Conservation (phyloP, 352 stramenopile genomes). For the Phytophthora pluvialis region DNA sequence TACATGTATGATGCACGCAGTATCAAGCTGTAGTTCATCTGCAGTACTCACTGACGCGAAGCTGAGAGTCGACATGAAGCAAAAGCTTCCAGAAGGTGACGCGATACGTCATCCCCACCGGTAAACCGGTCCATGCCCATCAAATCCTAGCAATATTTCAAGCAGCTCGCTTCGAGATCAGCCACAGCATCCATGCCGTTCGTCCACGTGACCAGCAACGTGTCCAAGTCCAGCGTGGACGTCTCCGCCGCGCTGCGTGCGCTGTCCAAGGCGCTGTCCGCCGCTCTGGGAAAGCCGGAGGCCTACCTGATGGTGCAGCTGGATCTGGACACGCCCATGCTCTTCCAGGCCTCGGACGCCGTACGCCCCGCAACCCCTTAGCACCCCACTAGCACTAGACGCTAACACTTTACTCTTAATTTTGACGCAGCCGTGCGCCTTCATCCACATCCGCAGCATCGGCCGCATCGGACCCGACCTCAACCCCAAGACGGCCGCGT, state of each 20-base stretch:
- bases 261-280: constrained; percentile 48
- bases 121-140: background rate
- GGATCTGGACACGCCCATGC: constrained; percentile 42
- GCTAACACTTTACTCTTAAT: background rate
- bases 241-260: constrained; percentile 32
- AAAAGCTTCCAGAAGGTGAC: too few species aligned
- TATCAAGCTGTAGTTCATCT: background rate
- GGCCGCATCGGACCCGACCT: constrained; percentile 40
- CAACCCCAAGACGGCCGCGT: constrained; percentile 39
- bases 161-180: background rate
- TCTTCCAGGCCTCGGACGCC: constrained; percentile 37
- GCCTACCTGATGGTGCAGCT: constrained; percentile 49
- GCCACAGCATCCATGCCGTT: constrained; percentile 39
- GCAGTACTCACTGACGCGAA: too few species aligned
- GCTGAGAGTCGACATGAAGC: too few species aligned
- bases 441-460: constrained; percentile 47
- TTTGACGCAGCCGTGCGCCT: constrained; percentile 42
- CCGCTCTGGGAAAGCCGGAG: constrained; percentile 44
- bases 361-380: constrained; percentile 18
- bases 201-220: constrained; percentile 50
- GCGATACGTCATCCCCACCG: background rate
- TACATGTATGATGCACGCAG: background rate
- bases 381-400: background rate
- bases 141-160: background rate
- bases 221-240: constrained; percentile 43